Conservation (phyloP, 31 red algal genomes). For the Porphyra umbilicalis region DNA sequence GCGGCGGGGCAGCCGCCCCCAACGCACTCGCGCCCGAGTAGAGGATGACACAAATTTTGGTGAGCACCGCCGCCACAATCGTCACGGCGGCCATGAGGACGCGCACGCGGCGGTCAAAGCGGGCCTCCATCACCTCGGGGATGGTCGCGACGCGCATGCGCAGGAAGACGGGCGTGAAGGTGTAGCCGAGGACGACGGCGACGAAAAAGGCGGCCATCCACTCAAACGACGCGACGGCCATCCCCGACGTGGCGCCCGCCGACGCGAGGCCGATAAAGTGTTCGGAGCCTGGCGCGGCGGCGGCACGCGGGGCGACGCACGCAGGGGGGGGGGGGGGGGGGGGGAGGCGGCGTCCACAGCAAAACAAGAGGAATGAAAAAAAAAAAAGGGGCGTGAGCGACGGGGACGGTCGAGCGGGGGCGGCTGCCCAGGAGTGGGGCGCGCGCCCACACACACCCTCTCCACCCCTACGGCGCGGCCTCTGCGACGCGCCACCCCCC, state of each 20-base stretch:
- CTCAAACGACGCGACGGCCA: constrained; percentile 20
- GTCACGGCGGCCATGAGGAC: not conserved
- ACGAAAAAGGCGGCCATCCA: constrained; percentile 18
- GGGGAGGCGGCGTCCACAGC: too few relatives aligned
- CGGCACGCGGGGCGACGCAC: too few relatives aligned
- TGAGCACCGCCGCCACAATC: not conserved
- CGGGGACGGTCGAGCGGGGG: too few relatives aligned
- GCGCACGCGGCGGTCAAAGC: not conserved
- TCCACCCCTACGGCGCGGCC: too few relatives aligned
- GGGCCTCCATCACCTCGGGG: constrained; percentile 9
- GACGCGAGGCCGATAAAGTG: constrained; percentile 18
- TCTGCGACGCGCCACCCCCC: too few relatives aligned
- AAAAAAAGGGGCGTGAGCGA: too few relatives aligned
- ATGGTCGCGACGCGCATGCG: constrained; percentile 2
- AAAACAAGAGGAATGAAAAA: too few relatives aligned
- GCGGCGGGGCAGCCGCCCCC: too few relatives aligned
- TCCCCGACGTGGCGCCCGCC: constrained; percentile 9
- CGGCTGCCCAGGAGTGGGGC: too few relatives aligned
- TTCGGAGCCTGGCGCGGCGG: too few relatives aligned
- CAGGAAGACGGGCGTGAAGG: constrained; percentile 11
- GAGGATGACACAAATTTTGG: constrained; percentile 17
- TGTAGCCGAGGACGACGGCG: constrained; percentile 6
- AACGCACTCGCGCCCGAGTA: constrained; percentile 33
- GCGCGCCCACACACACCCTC: too few relatives aligned
- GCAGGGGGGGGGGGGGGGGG: too few relatives aligned